A percentile compares a stretch with the other conserved stretches of the same genome.
Conservation (phyloP, 177 flowering plant genomes). For the Tripterygium wilfordii region DNA sequence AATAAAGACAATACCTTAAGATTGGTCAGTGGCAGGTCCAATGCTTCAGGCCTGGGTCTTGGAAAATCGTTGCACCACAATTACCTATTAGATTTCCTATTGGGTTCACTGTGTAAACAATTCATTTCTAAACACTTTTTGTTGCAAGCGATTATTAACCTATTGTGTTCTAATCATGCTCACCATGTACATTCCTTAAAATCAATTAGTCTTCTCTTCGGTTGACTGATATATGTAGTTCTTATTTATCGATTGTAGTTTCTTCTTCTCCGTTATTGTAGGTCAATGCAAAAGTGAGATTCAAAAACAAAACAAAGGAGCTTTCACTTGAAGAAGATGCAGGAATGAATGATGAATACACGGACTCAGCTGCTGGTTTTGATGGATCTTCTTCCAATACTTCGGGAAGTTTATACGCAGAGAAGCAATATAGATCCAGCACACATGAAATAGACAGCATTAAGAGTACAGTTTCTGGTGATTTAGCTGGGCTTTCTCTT, state of each 20-base stretch:
- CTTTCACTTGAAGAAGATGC: conserved; percentile 54
- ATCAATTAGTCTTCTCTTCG: no score
- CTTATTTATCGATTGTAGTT: neutral
- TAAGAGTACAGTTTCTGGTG: conserved; percentile 67
- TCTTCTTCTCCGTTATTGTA: conserved; percentile 20
- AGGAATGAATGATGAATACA: conserved; percentile 50
- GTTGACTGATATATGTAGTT: neutral
- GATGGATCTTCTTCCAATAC: conserved; percentile 85
- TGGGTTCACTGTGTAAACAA: no score
- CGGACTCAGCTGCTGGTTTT: conserved; percentile 58
- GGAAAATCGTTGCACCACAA: no score
- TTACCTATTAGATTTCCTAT: no score
- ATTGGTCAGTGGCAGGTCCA: no score
- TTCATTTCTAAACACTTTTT: no score
- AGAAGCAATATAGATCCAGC: conserved; percentile 69
- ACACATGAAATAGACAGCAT: conserved; percentile 66
- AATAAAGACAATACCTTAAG: no score
- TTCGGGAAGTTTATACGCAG: conserved; percentile 76
- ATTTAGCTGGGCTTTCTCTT: conserved; percentile 39
- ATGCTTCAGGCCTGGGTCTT: no score
- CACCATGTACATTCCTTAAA: no score
- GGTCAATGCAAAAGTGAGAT: conserved; percentile 62
- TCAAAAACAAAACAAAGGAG: conserved; percentile 44
- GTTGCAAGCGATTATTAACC: no score
- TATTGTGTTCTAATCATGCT: no score